Base-by-base conservation (phyloP, 768 basidiomycete genomes). In the Pholiota molesta region DNA sequence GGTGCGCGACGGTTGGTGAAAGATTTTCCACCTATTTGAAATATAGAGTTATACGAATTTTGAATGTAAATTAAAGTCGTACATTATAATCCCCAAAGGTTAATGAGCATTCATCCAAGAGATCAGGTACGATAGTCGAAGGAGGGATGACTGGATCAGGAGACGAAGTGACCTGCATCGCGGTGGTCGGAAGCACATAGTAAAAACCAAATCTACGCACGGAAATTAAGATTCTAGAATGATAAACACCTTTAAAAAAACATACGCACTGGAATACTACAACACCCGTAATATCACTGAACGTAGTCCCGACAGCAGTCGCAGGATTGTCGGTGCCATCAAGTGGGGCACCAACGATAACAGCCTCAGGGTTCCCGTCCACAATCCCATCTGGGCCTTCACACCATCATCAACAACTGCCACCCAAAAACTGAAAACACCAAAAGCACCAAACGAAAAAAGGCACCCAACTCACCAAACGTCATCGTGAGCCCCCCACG, bases 31-130 rank as follows among this genome's bases (percentile, higher is more conserved):
- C 78, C 84, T 86, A 57, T 13, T 4, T 9, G 23, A 37, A 23
- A 29, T 35, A 49, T 10, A 45, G n/a, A n/a, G 45, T 39, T 19
- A 49, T 39, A 52, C 59, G 39, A 3, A 11, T 10, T 35, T 19
- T 23, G 6, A 26, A 17, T 21, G 49, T 37, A 49, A 33, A 62
- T 10, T 44, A 23, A 49, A 26, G 14, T 21, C 78, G 39, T 63
- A 83, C 85, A 67, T 88, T 89, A 69, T 87, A 88, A 69, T 86
- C 84, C 5, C 85, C 86, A 52, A 87, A 77, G 14, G 83, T 85
- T 11, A 87, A 59, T 6, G 72, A 67, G 68, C 84, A 86, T 5
- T 70, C 62, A 57, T 83, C 76, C 0, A 63, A 68, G 28, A 60
- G 65, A 3, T 70, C 68, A 5, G 75, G 76, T 6, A 65, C 62